phyloP scores from a whole-genome alignment of 306 rosid species.

The Inga oerstediana region DNA sequence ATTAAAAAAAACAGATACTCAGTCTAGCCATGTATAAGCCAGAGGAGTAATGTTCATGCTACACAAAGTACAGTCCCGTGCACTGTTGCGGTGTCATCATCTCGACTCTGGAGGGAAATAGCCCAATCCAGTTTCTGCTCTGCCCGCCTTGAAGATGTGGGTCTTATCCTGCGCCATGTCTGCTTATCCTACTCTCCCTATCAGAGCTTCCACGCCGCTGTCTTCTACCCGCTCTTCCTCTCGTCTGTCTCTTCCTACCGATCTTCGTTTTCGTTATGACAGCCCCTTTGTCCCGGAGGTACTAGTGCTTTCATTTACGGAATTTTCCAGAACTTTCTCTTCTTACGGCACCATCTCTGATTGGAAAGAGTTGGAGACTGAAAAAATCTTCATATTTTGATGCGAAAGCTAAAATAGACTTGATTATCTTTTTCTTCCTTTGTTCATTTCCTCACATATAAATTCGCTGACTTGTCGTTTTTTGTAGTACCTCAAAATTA shows the following conservation, averaged over 20 bases:
- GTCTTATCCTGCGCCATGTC: constrained; percentile 34
- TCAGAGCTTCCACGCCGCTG: constrained; percentile 41
- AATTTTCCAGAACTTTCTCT: background rate
- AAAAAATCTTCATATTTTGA: background rate
- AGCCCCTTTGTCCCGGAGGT: constrained; percentile 82
- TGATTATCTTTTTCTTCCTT: background rate
- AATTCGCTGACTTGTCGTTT: background rate
- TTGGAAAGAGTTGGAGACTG: background rate
- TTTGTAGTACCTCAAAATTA: constrained; percentile 6
- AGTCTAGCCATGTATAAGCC: too few relatives aligned
- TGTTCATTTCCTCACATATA: background rate
- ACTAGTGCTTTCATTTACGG: background rate
- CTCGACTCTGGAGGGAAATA: too few relatives aligned
- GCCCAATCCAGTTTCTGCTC: background rate
- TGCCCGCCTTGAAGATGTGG: constrained; percentile 39
- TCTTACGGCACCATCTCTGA: constrained; percentile 12
- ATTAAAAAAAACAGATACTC: too few relatives aligned
- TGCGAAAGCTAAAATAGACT: background rate
- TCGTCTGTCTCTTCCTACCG: constrained; percentile 39
- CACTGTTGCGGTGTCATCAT: too few relatives aligned
- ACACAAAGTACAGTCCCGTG: too few relatives aligned
- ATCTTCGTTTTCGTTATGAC: constrained; percentile 30
- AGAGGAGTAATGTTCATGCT: too few relatives aligned
- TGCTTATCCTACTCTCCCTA: constrained; percentile 49
- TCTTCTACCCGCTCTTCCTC: constrained; percentile 16